Evolutionary conservation across 2,329 filamentous ascomycete species (phyloP), one percentile per base, ranked within the genome.

Genomic region (Drechmeria coniospora): DNA sequence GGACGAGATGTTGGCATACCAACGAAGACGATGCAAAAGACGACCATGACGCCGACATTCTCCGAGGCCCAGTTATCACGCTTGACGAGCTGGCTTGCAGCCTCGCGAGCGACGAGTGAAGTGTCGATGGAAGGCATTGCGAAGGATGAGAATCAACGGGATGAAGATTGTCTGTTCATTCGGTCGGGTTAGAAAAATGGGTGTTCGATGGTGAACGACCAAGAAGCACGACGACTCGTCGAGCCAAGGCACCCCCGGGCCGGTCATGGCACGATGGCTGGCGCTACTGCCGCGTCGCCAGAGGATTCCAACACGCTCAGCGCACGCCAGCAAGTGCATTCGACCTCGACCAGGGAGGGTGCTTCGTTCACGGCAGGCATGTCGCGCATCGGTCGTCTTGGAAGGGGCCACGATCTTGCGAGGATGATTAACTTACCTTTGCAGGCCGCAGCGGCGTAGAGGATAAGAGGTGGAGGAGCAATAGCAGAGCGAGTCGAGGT

Each of bases 121-220:
- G 49, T 40, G 42, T 49, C 46, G 41, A 59, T 53, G 43, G 49
- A 53, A 41, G 54, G 53, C 56, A 59, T 59, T 51, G 42, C 52
- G 46, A 44, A 38, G 26, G 29, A 21, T 29, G 33, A 34, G 32
- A 39, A 36, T 40, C 34, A 36, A 41, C 37, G 12, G 27, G 27
- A 33, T 28, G 29, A 17, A 25, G 6, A 15, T 21, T 25, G 15
- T 19, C 23, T 28, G 12, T 20, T n/a, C n/a, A n/a, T n/a, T n/a
- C 15, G 28, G n/a, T n/a, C n/a, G n/a, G n/a, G n/a, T 29, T 28
- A 26, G 24, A 8, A 27, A 23, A 23, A n/a, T n/a, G n/a, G n/a
- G n/a, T n/a, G n/a, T n/a, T n/a, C n/a, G n/a, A n/a, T n/a, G n/a
- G n/a, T n/a, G n/a, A n/a, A n/a, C n/a, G n/a, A n/a, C n/a, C n/a